These are phyloP conservation scores for Adiantum capillusveneris DNA, from an alignment of 75 land plant genomes.

Conservation along the genomic window DNA sequence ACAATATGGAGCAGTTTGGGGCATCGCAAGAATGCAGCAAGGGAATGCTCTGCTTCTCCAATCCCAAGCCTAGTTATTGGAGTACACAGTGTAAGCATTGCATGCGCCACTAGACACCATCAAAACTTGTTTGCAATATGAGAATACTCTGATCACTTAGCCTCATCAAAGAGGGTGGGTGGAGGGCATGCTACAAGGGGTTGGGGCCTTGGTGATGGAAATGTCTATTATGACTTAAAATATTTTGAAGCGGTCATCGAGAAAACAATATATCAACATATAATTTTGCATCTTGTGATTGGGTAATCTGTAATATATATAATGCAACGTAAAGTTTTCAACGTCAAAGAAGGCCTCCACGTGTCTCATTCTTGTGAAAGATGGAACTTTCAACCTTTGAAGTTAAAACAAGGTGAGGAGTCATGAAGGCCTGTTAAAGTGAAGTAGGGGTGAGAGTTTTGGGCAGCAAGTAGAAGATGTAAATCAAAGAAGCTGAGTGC, in stretches of 20 bases:
- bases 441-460: too few species aligned
- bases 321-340: too few species aligned
- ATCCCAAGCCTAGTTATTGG: constrained; percentile 25
- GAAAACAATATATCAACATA: too few species aligned
- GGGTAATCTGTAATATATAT: too few species aligned
- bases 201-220: constrained; percentile 78
- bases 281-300: too few species aligned
- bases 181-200: constrained; percentile 83
- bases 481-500: too few species aligned
- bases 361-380: too few species aligned
- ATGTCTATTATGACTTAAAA: constrained; percentile 80
- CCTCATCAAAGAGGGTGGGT: constrained; percentile 78
- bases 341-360: too few species aligned
- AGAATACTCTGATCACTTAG: constrained; percentile 31
- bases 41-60: constrained; percentile 8
- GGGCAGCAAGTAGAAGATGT: too few species aligned
- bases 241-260: constrained; percentile 67
- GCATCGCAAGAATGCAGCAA: constrained; percentile 3
- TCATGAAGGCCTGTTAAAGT: too few species aligned
- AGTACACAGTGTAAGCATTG: constrained; percentile 88
- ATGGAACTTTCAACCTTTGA: too few species aligned
- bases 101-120: constrained; percentile 88
- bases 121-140: constrained; percentile 87
- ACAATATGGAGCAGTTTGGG: constrained; percentile 54
- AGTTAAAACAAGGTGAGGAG: too few species aligned